phyloP scores from a whole-genome alignment of 805 yeast species.

The Candida taoyuanica region DNA sequence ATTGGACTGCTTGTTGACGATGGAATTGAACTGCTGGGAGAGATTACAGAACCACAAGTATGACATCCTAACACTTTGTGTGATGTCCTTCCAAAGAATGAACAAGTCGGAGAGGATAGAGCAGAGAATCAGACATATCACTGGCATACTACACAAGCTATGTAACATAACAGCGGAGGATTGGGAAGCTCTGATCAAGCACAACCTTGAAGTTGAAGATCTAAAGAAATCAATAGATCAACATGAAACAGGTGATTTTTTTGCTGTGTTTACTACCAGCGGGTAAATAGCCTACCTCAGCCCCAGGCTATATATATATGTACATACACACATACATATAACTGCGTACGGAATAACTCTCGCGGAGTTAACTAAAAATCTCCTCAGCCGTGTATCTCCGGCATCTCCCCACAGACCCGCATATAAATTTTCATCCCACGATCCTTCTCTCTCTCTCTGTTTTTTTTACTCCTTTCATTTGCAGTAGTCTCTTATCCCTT shows the following conservation, averaged over 20 bases:
- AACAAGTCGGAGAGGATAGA: slow-evolving; percentile 2
- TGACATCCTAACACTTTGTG: slow-evolving; percentile 22
- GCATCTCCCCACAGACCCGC: not conserved
- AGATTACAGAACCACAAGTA: slow-evolving; percentile 16
- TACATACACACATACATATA: too few relatives aligned
- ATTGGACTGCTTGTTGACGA: slow-evolving; percentile 12
- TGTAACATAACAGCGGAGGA: slow-evolving; percentile 9
- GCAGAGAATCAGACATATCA: slow-evolving; percentile 4
- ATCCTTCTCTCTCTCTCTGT: too few relatives aligned
- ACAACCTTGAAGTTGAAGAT: slow-evolving; percentile 1
- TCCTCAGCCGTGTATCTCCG: not conserved
- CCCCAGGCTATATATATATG: too few relatives aligned
- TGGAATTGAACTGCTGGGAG: slow-evolving; percentile 23
- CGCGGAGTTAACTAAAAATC: not conserved
- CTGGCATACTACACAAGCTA: slow-evolving; percentile 6
- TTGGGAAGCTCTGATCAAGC: slow-evolving; percentile 3
- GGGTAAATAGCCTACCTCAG: too few relatives aligned
- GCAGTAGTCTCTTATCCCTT: too few relatives aligned
- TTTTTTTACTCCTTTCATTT: too few relatives aligned
- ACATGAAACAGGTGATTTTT: too few relatives aligned
- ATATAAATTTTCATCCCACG: too few relatives aligned
- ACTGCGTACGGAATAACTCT: not conserved
- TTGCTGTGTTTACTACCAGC: too few relatives aligned
- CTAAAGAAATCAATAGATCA: not conserved
- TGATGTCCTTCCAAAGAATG: slow-evolving; percentile 13